Conservation (phyloP, 805 yeast species). For the Teunomyces cretensis region DNA sequence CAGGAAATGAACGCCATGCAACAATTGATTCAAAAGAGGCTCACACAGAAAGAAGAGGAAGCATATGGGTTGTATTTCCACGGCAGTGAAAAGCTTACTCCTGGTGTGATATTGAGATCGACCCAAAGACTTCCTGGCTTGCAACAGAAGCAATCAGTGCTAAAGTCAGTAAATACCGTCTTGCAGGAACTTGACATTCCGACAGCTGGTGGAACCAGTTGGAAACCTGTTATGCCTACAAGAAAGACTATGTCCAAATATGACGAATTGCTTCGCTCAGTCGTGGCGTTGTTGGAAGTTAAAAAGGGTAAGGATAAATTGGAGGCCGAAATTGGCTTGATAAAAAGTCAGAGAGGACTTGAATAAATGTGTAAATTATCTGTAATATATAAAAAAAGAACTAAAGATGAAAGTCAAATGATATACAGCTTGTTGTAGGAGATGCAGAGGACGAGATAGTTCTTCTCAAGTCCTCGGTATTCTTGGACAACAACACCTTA, state of each 20-base stretch:
- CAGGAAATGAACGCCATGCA: slow-evolving; percentile 41
- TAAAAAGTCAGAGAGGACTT: slow-evolving; percentile 42
- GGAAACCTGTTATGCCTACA: slow-evolving; percentile 87
- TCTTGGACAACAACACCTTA: slow-evolving; percentile 1
- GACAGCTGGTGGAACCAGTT: slow-evolving; percentile 45
- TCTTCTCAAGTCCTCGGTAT: neutral
- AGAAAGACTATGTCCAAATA: slow-evolving; percentile 71
- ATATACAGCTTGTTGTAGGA: neutral
- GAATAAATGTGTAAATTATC: slow-evolving; percentile 7
- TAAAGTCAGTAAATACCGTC: slow-evolving; percentile 69
- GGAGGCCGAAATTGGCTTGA: slow-evolving; percentile 64
- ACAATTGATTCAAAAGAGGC: slow-evolving; percentile 49
- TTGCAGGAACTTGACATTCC: slow-evolving; percentile 81
- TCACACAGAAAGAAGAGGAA: slow-evolving; percentile 76
- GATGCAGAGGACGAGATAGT: neutral
- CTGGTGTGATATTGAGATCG: slow-evolving; percentile 85
- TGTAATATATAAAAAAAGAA: slow-evolving; percentile 1
- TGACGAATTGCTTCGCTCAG: slow-evolving; percentile 70
- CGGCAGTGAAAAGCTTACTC: slow-evolving; percentile 61
- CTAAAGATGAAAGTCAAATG: slow-evolving; percentile 3
- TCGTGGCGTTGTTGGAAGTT: slow-evolving; percentile 72
- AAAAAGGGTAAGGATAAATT: slow-evolving; percentile 86
- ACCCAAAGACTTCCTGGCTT: slow-evolving; percentile 46
- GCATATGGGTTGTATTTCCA: slow-evolving; percentile 82
- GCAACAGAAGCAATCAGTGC: slow-evolving; percentile 64